Conservation (phyloP, 345 rosid genomes). For the Hevea brasiliensis region DNA sequence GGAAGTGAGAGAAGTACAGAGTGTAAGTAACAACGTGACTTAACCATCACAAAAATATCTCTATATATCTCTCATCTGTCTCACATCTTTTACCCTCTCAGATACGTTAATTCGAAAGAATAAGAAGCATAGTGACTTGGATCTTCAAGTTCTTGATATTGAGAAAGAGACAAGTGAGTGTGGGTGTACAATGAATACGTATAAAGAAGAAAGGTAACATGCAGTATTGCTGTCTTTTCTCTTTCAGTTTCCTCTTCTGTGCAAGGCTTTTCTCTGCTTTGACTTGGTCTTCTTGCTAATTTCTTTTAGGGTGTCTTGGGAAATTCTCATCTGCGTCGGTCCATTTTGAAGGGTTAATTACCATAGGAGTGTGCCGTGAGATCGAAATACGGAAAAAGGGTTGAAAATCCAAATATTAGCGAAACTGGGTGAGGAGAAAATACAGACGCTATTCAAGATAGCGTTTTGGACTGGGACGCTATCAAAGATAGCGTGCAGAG, state of each 20-base stretch:
- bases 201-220: constrained; percentile 14
- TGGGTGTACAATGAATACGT: constrained; percentile 21
- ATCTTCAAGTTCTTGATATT: constrained; percentile 14
- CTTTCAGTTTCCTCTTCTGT: constrained; percentile 36
- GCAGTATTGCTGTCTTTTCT: constrained; percentile 37
- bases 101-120: constrained; percentile 39
- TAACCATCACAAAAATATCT: constrained; percentile 20
- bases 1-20: constrained; percentile 15
- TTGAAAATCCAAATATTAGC: too few relatives aligned
- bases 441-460: too few relatives aligned
- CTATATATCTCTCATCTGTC: constrained; percentile 1
- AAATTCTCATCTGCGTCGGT: too few relatives aligned
- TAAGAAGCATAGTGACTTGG: constrained; percentile 31
- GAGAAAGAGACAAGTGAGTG: constrained; percentile 1
- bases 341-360: too few relatives aligned
- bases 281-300: background rate
- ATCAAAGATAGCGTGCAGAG: too few relatives aligned
- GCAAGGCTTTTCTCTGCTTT: constrained; percentile 10
- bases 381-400: too few relatives aligned
- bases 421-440: too few relatives aligned
- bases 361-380: too few relatives aligned
- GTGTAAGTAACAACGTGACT: constrained; percentile 26
- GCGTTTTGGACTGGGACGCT: too few relatives aligned
- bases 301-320: too few relatives aligned
- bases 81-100: constrained; percentile 45